Conservation (phyloP, 2,329 filamentous ascomycete species). For the Aspergillus sclerotialis region DNA sequence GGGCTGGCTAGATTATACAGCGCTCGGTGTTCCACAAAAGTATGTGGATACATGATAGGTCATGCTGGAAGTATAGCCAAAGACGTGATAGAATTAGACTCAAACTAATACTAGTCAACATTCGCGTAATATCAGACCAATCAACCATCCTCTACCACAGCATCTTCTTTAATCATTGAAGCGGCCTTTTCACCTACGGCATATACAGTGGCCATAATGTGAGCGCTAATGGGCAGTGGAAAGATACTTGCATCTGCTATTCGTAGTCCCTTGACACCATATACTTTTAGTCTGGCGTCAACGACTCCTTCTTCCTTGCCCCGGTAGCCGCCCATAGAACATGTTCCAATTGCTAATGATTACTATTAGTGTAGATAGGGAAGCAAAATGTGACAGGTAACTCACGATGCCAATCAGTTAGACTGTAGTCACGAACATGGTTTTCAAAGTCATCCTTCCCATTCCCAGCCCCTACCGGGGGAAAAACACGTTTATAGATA, state of each 20-base stretch:
- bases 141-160: neutral
- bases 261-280: constrained; percentile 29
- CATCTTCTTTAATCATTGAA: constrained; percentile 11
- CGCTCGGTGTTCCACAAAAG: neutral
- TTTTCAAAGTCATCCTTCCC: constrained; percentile 3
- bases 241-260: constrained; percentile 32
- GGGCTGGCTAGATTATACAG: too few species aligned
- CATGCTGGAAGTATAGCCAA: too few species aligned
- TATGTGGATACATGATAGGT: too few species aligned
- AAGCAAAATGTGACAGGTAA: neutral
- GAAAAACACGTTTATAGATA: constrained; percentile 29
- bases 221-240: constrained; percentile 23
- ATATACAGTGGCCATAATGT: constrained; percentile 25
- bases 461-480: constrained; percentile 11
- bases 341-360: constrained; percentile 26
- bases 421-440: constrained; percentile 11
- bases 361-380: neutral
- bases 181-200: constrained; percentile 23
- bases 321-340: constrained; percentile 33
- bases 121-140: neutral
- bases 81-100: too few species aligned
- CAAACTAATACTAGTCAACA: too few species aligned
- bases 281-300: constrained; percentile 28
- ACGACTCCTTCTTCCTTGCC: constrained; percentile 25
- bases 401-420: constrained; percentile 17